Base-by-base conservation (phyloP, 2,329 filamentous ascomycete species). In the Penicillium italicum region DNA sequence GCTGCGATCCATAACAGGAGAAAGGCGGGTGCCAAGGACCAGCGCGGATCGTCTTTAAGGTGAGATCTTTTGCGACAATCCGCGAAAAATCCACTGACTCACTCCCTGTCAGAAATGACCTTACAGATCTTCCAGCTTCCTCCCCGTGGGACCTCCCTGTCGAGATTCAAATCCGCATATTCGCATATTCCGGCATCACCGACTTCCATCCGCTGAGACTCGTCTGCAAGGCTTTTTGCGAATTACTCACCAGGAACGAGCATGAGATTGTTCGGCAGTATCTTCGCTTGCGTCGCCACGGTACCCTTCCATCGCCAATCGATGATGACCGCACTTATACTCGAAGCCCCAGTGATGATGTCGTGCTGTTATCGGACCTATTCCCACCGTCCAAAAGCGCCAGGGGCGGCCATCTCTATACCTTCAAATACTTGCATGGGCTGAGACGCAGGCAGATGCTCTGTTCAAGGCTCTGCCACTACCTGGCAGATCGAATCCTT, bases 331-430 rank as follows among this genome's bases (percentile, higher is more conserved):
- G 65, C 45, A 69, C 59, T 22, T 75, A 76, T 62, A 76, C 73
- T 33, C 67, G 74, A 42, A 73, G 72, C 37, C 74, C 75, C 5
- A 68, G 74, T 58, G 74, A 77, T 55, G 73, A 77, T 63, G 74
- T 75, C 34, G 70, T 77, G 36, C 68, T 77, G 24, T 63, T 77
- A 16, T 76, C 74, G 11, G 75, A 77, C 57, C 63, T 77, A 8
- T 77, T 77, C 46, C 74, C 72, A 5, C 75, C 75, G 0, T 60
- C 68, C 6, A 70, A 68, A 37, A 71, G 69, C 38, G 69, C 69
- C 11, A 67, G 69, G 38, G 69, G 71, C 20, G 72, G 70, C 11
- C 68, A 74, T 52, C 62, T 73, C 40, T 77, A 75, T 55, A 74
- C 74, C 2, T 77, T 75, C 50, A 66, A 70, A 59, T 77, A 77